Evolutionary conservation across 495 filamentous ascomycete genomes (phyloP), one percentile per base, ranked within the genome.

Genomic region (Astrothelium subdiscretum): DNA sequence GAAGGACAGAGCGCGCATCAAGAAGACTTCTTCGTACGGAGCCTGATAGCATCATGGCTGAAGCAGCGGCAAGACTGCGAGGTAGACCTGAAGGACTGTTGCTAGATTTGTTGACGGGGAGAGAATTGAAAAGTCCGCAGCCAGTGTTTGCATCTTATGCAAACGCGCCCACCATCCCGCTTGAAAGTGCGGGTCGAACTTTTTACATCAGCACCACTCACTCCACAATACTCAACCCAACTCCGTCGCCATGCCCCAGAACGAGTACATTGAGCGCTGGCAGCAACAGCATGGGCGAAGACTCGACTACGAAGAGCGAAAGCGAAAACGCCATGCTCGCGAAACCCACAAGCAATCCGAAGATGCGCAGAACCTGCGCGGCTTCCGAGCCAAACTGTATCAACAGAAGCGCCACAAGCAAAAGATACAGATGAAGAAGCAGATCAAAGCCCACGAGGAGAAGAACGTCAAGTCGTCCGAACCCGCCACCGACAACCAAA

Each of bases 361-460:
- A 67, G 83, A 96, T 76, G 89, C 94, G 18, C 92, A 97, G 78
- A 95, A 91, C 73, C 82, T 97, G 68, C 85, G 85, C 64, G 94
- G 95, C 65, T 82, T 97, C 68, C 80, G 90, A 64, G 94, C 94
- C 69, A 99, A 99, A 80, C 81, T 96, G 70, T 88, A 95, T 80
- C 87, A 90, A 74, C 88, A 96, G 80, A 88, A 94, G 83, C 83
- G 94, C 43, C 90, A 91, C 76, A 83, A 87, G 70, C 89, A 97
- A 78, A 99, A 99, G 87, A 97, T 99, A 74, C 92, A 97, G 84
- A 92, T 98, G 89, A 88, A 89, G 76, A 97, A 98, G 83, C 80
- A 85, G 69, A 95, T 98, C 83, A 88, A 87, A 75, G 86, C 87
- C 62, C 88, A 92, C 78, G 94, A 98, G 73, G 89, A 97, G 80